A percentile compares a stretch with the other conserved stretches of the same genome.
These are phyloP conservation scores for Colletotrichum abscissum DNA, from an alignment of 2,329 filamentous ascomycete genomes.

Conservation along the genomic window DNA sequence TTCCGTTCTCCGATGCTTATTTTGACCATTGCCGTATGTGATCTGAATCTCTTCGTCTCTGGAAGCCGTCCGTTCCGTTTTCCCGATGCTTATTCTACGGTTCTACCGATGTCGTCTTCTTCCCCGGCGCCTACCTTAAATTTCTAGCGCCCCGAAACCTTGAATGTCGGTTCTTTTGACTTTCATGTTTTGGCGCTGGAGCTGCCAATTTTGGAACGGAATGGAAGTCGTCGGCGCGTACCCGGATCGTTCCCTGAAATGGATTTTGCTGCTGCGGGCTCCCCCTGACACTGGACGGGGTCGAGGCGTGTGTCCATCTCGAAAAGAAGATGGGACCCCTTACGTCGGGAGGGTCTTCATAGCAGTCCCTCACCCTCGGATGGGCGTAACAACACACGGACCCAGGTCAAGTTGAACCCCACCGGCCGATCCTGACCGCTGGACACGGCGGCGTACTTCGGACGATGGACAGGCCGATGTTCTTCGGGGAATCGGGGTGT, in stretches of 20 bases:
- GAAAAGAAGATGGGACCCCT: not conserved
- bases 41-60: not conserved
- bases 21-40: not conserved
- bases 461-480: not conserved
- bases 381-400: not conserved
- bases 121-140: not conserved
- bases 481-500: not conserved
- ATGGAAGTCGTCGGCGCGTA: constrained; percentile 11
- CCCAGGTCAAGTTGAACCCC: not conserved
- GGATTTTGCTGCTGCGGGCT: too few relatives aligned
- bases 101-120: not conserved
- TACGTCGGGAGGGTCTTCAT: constrained; percentile 10
- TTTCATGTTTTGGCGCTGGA: not conserved
- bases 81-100: not conserved
- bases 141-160: not conserved
- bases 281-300: not conserved
- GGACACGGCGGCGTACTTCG: not conserved
- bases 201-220: not conserved
- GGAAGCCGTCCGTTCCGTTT: not conserved
- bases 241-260: not conserved
- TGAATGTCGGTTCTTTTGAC: too few relatives aligned
- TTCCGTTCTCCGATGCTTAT: not conserved
- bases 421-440: not conserved
- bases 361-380: not conserved
- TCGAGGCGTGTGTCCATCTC: too few relatives aligned